These are phyloP conservation scores for Fusarium tupiense DNA, from an alignment of 2,329 filamentous ascomycete genomes.

Conservation along the genomic window DNA sequence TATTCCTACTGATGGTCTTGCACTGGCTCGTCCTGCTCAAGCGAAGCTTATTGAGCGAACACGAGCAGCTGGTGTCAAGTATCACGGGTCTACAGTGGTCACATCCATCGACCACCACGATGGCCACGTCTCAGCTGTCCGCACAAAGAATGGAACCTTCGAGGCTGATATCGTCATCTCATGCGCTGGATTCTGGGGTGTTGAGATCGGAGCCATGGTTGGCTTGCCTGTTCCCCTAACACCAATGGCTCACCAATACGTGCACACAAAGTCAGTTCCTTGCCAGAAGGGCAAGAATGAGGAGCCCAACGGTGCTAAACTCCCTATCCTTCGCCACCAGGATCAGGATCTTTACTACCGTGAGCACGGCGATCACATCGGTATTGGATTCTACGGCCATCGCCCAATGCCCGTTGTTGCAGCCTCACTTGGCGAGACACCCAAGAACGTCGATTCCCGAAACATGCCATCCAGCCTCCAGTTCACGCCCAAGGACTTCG, in stretches of 20 bases:
- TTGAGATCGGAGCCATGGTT: slow-evolving; percentile 70
- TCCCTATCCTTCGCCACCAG: slow-evolving; percentile 70
- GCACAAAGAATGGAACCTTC: slow-evolving; percentile 58
- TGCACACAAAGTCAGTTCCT: slow-evolving; percentile 66
- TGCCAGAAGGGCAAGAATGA: slow-evolving; percentile 49
- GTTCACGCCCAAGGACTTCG: slow-evolving; percentile 69
- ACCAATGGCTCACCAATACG: slow-evolving; percentile 71
- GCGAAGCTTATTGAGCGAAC: slow-evolving; percentile 69
- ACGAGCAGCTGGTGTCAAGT: slow-evolving; percentile 65
- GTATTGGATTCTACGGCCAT: slow-evolving; percentile 73
- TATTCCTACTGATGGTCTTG: slow-evolving; percentile 69
- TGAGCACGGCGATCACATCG: slow-evolving; percentile 69
- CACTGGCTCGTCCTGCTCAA: slow-evolving; percentile 68
- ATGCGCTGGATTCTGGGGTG: slow-evolving; percentile 73
- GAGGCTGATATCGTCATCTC: slow-evolving; percentile 69
- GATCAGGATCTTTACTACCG: slow-evolving; percentile 73
- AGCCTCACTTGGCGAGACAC: slow-evolving; percentile 61
- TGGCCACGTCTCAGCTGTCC: slow-evolving; percentile 65
- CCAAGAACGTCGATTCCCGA: slow-evolving; percentile 63
- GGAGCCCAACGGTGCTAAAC: slow-evolving; percentile 57
- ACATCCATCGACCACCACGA: slow-evolving; percentile 63
- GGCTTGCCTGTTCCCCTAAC: slow-evolving; percentile 66
- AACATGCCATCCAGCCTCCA: slow-evolving; percentile 71
- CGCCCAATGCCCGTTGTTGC: slow-evolving; percentile 69
- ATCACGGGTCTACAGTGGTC: slow-evolving; percentile 65